phyloP scores from a whole-genome alignment of 2,329 filamentous ascomycete genomes.

The Monilinia aucupariae region DNA sequence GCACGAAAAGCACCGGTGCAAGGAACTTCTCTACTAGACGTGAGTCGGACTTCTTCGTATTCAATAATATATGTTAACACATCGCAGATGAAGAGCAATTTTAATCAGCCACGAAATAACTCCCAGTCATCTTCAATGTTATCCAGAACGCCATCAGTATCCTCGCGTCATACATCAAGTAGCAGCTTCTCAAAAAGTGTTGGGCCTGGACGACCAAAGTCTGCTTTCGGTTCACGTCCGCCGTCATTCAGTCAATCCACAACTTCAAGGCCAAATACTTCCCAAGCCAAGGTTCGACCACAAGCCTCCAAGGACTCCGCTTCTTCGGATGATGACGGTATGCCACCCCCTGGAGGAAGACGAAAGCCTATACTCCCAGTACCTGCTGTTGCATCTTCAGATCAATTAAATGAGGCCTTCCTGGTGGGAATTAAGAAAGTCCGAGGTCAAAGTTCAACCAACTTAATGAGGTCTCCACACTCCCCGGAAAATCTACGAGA shows the following conservation, averaged over 20 bases:
- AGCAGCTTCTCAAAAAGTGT: conserved; percentile 53
- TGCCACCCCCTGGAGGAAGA: conserved; percentile 36
- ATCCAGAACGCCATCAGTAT: conserved; percentile 39
- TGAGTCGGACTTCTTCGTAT: conserved; percentile 19
- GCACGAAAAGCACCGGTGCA: conserved; percentile 39
- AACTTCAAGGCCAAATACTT: conserved; percentile 42
- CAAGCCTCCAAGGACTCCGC: conserved; percentile 38
- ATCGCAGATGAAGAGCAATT: conserved; percentile 4
- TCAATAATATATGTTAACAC: background rate
- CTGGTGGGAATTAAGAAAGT: conserved; percentile 29
- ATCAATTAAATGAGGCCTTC: conserved; percentile 22
- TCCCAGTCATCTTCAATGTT: conserved; percentile 39
- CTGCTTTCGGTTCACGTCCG: conserved; percentile 40
- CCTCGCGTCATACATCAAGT: conserved; percentile 41
- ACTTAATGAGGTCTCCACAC: conserved; percentile 22
- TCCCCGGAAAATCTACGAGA: conserved; percentile 32
- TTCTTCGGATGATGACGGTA: conserved; percentile 34
- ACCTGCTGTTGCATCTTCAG: conserved; percentile 32
- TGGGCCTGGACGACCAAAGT: conserved; percentile 48
- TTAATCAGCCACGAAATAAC: conserved; percentile 20
- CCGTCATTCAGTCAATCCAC: conserved; percentile 45
- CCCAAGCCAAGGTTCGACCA: conserved; percentile 39
- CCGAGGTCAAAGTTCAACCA: conserved; percentile 33
- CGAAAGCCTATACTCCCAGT: conserved; percentile 47
- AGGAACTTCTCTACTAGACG: conserved; percentile 28